Conservation (phyloP, 1,284 basidiomycete species). For the Melampsora larici-populina region DNA sequence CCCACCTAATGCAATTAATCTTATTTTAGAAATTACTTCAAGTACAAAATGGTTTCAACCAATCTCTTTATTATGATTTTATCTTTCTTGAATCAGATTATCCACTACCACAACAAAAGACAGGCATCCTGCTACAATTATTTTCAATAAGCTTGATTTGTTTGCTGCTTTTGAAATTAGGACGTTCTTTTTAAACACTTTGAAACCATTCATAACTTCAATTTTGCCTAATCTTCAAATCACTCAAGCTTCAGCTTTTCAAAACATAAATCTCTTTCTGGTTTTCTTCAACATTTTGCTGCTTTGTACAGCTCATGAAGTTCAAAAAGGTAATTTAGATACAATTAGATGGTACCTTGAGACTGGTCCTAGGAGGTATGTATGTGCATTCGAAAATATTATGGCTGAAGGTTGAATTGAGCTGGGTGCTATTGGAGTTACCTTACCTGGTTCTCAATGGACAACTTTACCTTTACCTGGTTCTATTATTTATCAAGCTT, state of each 20-base stretch:
- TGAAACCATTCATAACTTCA: constrained; percentile 74
- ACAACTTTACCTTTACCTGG: too few relatives aligned
- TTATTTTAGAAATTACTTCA: constrained; percentile 10
- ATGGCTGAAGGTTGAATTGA: constrained; percentile 60
- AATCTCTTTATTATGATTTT: constrained; percentile 31
- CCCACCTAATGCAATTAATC: constrained; percentile 14
- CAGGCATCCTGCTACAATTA: constrained; percentile 7
- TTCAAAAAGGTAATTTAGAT: constrained; percentile 80
- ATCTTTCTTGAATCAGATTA: constrained; percentile 15
- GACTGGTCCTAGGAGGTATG: constrained; percentile 87
- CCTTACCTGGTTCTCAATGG: constrained; percentile 47
- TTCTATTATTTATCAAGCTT: constrained; percentile 30
- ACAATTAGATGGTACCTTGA: constrained; percentile 89
- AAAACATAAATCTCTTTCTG: constrained; percentile 77
- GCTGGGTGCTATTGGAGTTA: constrained; percentile 51
- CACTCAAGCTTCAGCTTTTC: constrained; percentile 78
- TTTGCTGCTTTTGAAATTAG: constrained; percentile 66
- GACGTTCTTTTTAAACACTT: constrained; percentile 75
- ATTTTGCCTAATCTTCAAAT: constrained; percentile 91
- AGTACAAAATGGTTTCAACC: constrained; percentile 8
- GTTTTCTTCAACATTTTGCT: constrained; percentile 79
- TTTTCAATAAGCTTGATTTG: constrained; percentile 14
- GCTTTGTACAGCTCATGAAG: constrained; percentile 76
- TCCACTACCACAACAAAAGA: too few relatives aligned
- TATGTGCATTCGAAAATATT: constrained; percentile 71